A percentile compares a stretch with the other conserved stretches of the same genome.
phyloP scores from a whole-genome alignment of 257 asterid genomes.

The Ophiorrhiza pumila region DNA sequence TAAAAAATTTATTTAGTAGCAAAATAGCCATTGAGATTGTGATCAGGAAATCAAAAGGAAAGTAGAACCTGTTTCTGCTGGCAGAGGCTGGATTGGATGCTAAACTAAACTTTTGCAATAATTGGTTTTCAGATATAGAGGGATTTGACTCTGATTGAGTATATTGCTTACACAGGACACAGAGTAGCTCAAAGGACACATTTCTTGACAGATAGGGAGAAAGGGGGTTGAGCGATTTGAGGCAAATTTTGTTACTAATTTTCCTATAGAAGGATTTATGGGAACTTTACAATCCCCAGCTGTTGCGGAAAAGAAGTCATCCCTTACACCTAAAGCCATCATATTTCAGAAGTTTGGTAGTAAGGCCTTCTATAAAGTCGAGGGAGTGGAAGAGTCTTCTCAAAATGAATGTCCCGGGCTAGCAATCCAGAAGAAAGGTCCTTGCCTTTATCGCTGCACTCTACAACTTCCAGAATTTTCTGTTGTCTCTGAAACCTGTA shows the following conservation, averaged over 20 bases:
- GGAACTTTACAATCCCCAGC: constrained; percentile 36
- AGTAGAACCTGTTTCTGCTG: neutral
- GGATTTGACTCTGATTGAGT: neutral
- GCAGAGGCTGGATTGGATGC: neutral
- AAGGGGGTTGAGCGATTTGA: constrained; percentile 6
- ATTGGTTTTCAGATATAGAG: neutral
- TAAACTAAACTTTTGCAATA: neutral
- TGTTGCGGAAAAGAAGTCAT: constrained; percentile 42
- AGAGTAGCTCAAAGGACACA: no score
- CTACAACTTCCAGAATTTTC: constrained; percentile 70
- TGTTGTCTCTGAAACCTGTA: constrained; percentile 60
- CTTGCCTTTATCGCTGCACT: constrained; percentile 66
- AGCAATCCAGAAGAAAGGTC: constrained; percentile 59
- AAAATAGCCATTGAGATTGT: constrained; percentile 3
- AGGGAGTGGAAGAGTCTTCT: constrained; percentile 60
- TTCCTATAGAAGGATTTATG: constrained; percentile 26
- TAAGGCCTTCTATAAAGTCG: constrained; percentile 66
- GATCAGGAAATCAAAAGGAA: neutral
- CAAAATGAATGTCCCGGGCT: constrained; percentile 68
- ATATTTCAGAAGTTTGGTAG: constrained; percentile 71
- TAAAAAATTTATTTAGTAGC: neutral
- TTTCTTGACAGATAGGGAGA: constrained; percentile 13
- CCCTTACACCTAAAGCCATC: constrained; percentile 77
- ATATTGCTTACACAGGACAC: neutral
- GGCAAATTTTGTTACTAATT: neutral